Conservation (phyloP, 2,329 filamentous ascomycete species). For the Clonostachys byssicola region DNA sequence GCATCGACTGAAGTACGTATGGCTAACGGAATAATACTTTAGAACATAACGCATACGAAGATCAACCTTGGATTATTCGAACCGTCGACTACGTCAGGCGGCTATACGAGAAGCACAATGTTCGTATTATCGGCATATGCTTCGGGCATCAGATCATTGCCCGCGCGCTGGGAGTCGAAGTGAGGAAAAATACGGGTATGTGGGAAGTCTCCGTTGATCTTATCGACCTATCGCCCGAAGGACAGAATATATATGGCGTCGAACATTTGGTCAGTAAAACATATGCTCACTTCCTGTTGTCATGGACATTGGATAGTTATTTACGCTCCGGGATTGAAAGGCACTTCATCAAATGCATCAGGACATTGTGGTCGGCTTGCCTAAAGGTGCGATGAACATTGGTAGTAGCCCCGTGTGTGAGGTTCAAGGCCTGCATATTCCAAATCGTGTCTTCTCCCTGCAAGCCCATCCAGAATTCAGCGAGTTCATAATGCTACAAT, state of each 20-base stretch:
- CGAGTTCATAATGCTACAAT: slow-evolving; percentile 28
- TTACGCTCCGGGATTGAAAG: not conserved
- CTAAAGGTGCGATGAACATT: slow-evolving; percentile 29
- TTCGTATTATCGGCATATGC: slow-evolving; percentile 39
- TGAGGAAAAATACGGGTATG: slow-evolving; percentile 29
- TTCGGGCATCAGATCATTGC: slow-evolving; percentile 45
- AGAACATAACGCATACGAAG: slow-evolving; percentile 31
- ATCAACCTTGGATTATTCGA: slow-evolving; percentile 38
- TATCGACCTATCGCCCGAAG: slow-evolving; percentile 1
- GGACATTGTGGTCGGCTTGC: slow-evolving; percentile 34
- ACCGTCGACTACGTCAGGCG: slow-evolving; percentile 30
- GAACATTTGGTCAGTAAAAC: slow-evolving; percentile 1
- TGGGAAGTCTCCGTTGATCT: slow-evolving; percentile 26
- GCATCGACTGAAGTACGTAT: too few species aligned
- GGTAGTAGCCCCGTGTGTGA: slow-evolving; percentile 32
- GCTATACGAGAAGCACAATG: slow-evolving; percentile 24
- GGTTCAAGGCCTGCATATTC: slow-evolving; percentile 36
- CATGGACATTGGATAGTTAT: not conserved
- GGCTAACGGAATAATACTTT: not conserved
- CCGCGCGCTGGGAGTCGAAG: slow-evolving; percentile 29
- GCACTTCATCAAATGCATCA: slow-evolving; percentile 42
- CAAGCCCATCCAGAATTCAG: slow-evolving; percentile 46
- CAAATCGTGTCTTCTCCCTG: slow-evolving; percentile 30
- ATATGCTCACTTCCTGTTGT: slow-evolving; percentile 15
- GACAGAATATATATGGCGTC: not conserved